phyloP scores from a whole-genome alignment of 306 rosid species.

The Purshia tridentata region DNA sequence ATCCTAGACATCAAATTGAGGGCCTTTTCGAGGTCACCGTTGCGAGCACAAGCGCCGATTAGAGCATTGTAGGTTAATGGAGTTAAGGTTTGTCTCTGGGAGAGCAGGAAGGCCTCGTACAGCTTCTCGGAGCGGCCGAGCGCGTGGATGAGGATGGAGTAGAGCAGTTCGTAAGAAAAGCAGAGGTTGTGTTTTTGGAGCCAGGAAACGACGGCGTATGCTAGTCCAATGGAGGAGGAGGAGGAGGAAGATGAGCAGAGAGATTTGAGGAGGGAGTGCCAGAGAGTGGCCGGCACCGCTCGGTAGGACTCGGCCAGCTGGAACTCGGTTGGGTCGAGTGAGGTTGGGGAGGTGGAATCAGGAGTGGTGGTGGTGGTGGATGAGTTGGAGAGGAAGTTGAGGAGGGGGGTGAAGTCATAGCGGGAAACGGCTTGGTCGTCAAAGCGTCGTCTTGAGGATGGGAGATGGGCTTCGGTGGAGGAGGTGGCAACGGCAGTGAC shows the following conservation, averaged over 20 bases:
- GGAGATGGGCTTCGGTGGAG: constrained; percentile 26
- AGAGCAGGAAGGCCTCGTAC: constrained; percentile 81
- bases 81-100: constrained; percentile 66
- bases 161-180: constrained; percentile 83
- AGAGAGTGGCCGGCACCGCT: constrained; percentile 79
- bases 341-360: constrained; percentile 42
- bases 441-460: constrained; percentile 28
- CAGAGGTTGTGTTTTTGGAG: constrained; percentile 86
- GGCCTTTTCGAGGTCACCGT: constrained; percentile 80
- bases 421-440: constrained; percentile 48
- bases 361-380: neutral
- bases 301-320: constrained; percentile 81
- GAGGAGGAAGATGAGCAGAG: constrained; percentile 60
- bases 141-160: constrained; percentile 90
- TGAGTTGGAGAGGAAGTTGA: constrained; percentile 52
- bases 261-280: constrained; percentile 87
- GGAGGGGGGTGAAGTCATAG: constrained; percentile 78
- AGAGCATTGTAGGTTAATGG: constrained; percentile 86
- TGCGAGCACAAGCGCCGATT: constrained; percentile 87
- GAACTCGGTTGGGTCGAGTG: constrained; percentile 68
- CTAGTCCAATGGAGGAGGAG: constrained; percentile 52
- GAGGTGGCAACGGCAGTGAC: constrained; percentile 26
- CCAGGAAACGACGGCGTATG: constrained; percentile 84
- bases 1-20: constrained; percentile 72
- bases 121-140: constrained; percentile 87